A percentile compares a stretch with the other conserved stretches of the same genome.
These are phyloP conservation scores for Sonneratia caseolaris DNA, from an alignment of 345 rosid species.

Conservation along the genomic window DNA sequence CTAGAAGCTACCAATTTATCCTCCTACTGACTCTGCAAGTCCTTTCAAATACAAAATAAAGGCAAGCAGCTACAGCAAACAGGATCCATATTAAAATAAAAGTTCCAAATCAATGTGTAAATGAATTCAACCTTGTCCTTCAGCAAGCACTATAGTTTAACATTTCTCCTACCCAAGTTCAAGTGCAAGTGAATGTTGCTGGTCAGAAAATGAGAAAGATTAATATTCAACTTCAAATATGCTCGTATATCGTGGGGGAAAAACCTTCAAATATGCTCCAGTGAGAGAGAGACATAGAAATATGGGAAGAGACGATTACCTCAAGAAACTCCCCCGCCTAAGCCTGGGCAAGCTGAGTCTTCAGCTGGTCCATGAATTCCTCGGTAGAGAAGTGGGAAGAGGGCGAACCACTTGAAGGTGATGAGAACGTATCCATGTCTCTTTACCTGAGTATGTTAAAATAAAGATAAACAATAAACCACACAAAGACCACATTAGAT, in stretches of 20 bases:
- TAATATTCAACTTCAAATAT: no score
- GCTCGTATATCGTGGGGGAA: no score
- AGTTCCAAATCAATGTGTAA: no score
- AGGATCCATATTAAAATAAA: no score
- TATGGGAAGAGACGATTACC: slow-evolving; percentile 19
- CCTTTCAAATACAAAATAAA: no score
- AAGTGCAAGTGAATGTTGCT: no score
- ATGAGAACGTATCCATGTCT: slow-evolving; percentile 61
- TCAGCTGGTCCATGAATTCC: slow-evolving; percentile 60
- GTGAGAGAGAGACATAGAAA: background rate
- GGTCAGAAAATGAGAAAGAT: background rate
- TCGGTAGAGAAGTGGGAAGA: slow-evolving; percentile 37
- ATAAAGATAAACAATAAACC: background rate
- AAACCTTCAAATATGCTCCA: background rate
- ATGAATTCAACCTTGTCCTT: no score
- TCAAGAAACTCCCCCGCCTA: slow-evolving; percentile 73
- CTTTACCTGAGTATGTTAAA: background rate
- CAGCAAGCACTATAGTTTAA: no score
- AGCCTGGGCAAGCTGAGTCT: slow-evolving; percentile 66
- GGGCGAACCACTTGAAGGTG: slow-evolving; percentile 26
- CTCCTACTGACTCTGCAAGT: no score
- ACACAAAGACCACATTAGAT: background rate
- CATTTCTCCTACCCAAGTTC: no score
- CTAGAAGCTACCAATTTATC: no score
- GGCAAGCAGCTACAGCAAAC: no score